Conservation (phyloP, 2,329 filamentous ascomycete genomes). For the Botrytis byssoidea region DNA sequence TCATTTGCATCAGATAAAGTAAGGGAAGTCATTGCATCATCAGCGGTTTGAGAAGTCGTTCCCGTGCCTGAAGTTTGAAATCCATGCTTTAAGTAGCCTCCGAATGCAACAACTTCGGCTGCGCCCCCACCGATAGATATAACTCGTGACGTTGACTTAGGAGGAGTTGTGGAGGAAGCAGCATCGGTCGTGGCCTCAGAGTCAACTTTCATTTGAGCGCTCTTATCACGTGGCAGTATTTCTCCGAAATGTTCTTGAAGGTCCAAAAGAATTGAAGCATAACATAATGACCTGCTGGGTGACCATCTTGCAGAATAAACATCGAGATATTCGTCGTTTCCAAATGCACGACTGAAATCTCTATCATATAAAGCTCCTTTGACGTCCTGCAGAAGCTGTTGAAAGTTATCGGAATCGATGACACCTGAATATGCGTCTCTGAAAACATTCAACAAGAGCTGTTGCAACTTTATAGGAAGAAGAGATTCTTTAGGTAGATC, state of each 20-base stretch:
- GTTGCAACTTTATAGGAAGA: conserved; percentile 57
- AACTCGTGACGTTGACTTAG: conserved; percentile 21
- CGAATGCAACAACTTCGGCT: conserved; percentile 64
- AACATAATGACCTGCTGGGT: conserved; percentile 78
- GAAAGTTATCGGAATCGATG: conserved; percentile 49
- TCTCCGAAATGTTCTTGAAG: conserved; percentile 13
- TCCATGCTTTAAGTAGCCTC: conserved; percentile 49
- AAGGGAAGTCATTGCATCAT: conserved; percentile 21
- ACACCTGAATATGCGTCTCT: conserved; percentile 57
- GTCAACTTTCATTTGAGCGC: not conserved
- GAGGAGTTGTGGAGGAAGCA: not conserved
- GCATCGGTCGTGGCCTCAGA: not conserved
- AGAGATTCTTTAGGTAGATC: conserved; percentile 18
- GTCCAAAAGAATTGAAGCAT: conserved; percentile 53
- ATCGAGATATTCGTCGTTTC: conserved; percentile 65
- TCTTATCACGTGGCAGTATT: conserved; percentile 16
- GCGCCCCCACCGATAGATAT: conserved; percentile 48
- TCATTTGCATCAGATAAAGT: conserved; percentile 19
- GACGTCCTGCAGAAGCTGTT: conserved; percentile 69
- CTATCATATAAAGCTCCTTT: conserved; percentile 84
- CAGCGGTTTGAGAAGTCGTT: conserved; percentile 1
- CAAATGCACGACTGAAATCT: conserved; percentile 81
- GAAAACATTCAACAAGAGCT: conserved; percentile 73
- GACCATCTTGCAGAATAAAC: conserved; percentile 92
- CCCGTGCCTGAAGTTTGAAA: conserved; percentile 17